Conservation (phyloP, 192 early-diverging fungal species). For the Chytriomyces confervae region DNA sequence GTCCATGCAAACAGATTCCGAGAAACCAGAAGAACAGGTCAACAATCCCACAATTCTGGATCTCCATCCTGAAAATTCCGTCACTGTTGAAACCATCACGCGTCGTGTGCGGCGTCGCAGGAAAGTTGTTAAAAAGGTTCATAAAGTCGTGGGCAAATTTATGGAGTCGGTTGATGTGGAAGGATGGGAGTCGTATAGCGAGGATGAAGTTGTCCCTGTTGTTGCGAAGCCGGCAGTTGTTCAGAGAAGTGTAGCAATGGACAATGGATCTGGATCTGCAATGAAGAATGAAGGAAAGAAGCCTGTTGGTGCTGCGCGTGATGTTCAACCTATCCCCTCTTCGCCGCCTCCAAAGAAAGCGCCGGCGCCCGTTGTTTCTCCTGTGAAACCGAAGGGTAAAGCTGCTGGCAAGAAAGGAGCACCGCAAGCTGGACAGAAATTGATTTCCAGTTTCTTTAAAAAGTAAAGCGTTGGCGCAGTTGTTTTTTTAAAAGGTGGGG, state of each 20-base stretch:
- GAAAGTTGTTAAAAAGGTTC: conserved; percentile 20
- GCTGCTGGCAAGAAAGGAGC: neutral
- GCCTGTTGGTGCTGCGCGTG: neutral
- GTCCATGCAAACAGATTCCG: neutral
- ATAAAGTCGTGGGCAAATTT: conserved; percentile 9
- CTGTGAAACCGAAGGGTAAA: conserved; percentile 22
- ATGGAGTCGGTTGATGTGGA: conserved; percentile 15
- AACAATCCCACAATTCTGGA: neutral
- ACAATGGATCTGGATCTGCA: no score
- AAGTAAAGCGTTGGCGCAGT: neutral
- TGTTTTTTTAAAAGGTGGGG: no score
- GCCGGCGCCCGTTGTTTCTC: neutral
- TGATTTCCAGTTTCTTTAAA: conserved; percentile 7
- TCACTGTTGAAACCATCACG: neutral
- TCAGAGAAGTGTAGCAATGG: no score
- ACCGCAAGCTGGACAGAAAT: neutral
- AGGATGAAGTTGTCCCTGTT: conserved; percentile 28
- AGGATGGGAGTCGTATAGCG: conserved; percentile 31
- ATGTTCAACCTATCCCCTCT: neutral
- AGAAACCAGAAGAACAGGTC: neutral
- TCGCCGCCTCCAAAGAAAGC: neutral
- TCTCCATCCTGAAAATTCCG: neutral
- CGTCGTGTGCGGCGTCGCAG: conserved; percentile 25
- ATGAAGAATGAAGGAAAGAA: neutral
- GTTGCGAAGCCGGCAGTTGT: no score